Conservation (phyloP, 2,329 filamentous ascomycete species). For the Claviceps africana region DNA sequence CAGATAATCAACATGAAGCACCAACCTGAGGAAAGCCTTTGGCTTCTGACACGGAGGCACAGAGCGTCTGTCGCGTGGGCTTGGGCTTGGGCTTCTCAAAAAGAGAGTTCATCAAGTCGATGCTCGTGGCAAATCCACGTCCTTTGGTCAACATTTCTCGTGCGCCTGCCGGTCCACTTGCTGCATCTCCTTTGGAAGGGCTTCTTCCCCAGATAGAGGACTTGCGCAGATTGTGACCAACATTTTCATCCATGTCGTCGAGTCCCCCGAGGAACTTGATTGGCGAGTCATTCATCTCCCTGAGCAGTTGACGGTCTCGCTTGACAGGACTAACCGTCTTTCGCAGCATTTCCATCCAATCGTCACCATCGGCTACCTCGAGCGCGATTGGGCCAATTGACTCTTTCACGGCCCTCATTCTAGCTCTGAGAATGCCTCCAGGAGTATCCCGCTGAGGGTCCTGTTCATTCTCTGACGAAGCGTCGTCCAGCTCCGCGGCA, state of each 20-base stretch:
- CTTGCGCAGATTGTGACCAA: slow-evolving; percentile 33
- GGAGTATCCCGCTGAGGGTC: slow-evolving; percentile 34
- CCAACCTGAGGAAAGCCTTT: slow-evolving; percentile 82
- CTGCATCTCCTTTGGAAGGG: slow-evolving; percentile 15
- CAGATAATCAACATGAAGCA: slow-evolving; percentile 29
- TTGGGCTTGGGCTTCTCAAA: slow-evolving; percentile 61
- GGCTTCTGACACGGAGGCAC: slow-evolving; percentile 31
- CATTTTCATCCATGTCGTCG: slow-evolving; percentile 21
- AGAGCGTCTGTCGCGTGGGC: slow-evolving; percentile 39
- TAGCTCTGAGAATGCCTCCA: slow-evolving; percentile 47
- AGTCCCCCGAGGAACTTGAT: slow-evolving; percentile 14
- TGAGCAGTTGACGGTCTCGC: slow-evolving; percentile 65
- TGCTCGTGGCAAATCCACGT: slow-evolving; percentile 68
- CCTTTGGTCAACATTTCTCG: slow-evolving; percentile 30
- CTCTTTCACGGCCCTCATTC: slow-evolving; percentile 49
- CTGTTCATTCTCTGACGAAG: slow-evolving; percentile 39
- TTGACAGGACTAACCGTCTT: slow-evolving; percentile 91
- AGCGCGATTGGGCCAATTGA: slow-evolving; percentile 43
- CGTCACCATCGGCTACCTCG: slow-evolving; percentile 55
- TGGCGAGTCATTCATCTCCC: slow-evolving; percentile 43
- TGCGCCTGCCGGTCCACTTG: slow-evolving; percentile 16
- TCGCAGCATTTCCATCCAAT: slow-evolving; percentile 89
- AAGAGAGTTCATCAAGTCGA: slow-evolving; percentile 91
- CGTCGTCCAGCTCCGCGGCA: slow-evolving; percentile 58
- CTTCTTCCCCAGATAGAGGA: slow-evolving; percentile 23